Base-by-base conservation (phyloP, 176 grass and related monocot genomes). In the Musa acuminata region DNA sequence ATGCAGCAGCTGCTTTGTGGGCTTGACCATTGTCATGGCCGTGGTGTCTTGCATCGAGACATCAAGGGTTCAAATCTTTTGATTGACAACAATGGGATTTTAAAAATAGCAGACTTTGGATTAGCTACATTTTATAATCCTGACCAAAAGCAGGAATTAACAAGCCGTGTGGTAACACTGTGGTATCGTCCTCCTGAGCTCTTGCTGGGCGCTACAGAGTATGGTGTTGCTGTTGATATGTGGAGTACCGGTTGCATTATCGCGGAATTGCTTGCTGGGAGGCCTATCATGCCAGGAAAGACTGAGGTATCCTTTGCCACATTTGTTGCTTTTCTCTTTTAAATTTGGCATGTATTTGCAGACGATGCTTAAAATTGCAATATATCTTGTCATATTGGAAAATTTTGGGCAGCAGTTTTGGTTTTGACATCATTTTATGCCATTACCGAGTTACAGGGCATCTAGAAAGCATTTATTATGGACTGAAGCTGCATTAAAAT, bases 101-200 rank as follows among this genome's bases (percentile, higher is more conserved):
- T 95, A 74, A 99, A 95, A 86, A 99, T 99, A 95, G 88, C 91
- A 77, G 96, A 99, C 87, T 99, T 99, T 80, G 96, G 96, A 75
- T 66, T 99, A 53, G 96, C 96, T 76, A 95, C 96, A 55, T 91
- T 95, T 78, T 99, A 89, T 80, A 99, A 99, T 75, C 88, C 91
- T 0, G 89, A 85, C 65, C 91, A 99, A 70, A 99, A 82, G 71
- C 96, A 99, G 72, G 87, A 87, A 27, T 84, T 99, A 73, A 99
- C 96, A 71, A 95, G 91, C 77, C 96, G 91, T 64, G 96, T 99
- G 20, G 91, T 99, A 55, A 99, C 96, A 54, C 81, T 99, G 63
- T 99, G 96, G 96, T 99, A 99, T 76, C 91, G 96, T 0, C 96
- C 96, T 69, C 96, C 96, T 58, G 96, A 99, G 79, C 88, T 99